Evolutionary conservation across 352 stramenopile species (phyloP).

Genomic region (Pythium scleroteichum): DNA sequence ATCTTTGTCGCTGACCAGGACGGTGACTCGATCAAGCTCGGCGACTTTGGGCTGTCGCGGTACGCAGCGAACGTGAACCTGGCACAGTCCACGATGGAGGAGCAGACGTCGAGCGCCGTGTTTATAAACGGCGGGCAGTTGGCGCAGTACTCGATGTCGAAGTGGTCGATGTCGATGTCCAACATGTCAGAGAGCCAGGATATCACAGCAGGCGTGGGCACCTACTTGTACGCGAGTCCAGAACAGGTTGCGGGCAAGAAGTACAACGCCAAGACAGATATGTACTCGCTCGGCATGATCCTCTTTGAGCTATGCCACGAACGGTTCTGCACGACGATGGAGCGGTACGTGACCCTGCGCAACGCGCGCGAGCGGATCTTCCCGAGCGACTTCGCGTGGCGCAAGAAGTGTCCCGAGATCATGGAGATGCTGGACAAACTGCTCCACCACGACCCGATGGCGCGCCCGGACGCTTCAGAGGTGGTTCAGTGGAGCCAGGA

Average conservation of each 20-base stretch:
- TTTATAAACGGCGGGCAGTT: conserved; percentile 19
- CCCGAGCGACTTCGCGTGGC: conserved; percentile 47
- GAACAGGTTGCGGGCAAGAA: conserved; percentile 89
- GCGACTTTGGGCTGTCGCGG: conserved; percentile 88
- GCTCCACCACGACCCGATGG: conserved; percentile 50
- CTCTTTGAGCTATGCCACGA: conserved; percentile 91
- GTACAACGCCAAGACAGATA: conserved; percentile 92
- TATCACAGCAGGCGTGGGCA: conserved; percentile 88
- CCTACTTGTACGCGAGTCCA: conserved; percentile 89
- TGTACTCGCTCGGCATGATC: conserved; percentile 92
- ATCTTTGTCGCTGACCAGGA: conserved; percentile 90
- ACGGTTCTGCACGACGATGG: conserved; percentile 89
- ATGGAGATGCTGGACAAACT: conserved; percentile 68
- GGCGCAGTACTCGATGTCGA: conserved; percentile 39
- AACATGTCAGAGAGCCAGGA: conserved; percentile 79
- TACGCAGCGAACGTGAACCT: conserved; percentile 83
- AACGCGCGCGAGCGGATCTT: conserved; percentile 74
- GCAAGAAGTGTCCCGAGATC: conserved; percentile 61
- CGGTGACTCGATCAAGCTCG: conserved; percentile 86
- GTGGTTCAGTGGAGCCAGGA: conserved; percentile 81
- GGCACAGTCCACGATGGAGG: conserved; percentile 21
- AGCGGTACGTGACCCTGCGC: conserved; percentile 83
- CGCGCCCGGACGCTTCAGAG: conserved; percentile 58
- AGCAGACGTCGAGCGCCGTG: conserved; percentile 8
- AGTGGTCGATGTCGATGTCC: conserved; percentile 57